phyloP scores from a whole-genome alignment of 83 land plant species.

The Isoetes engelmannii region DNA sequence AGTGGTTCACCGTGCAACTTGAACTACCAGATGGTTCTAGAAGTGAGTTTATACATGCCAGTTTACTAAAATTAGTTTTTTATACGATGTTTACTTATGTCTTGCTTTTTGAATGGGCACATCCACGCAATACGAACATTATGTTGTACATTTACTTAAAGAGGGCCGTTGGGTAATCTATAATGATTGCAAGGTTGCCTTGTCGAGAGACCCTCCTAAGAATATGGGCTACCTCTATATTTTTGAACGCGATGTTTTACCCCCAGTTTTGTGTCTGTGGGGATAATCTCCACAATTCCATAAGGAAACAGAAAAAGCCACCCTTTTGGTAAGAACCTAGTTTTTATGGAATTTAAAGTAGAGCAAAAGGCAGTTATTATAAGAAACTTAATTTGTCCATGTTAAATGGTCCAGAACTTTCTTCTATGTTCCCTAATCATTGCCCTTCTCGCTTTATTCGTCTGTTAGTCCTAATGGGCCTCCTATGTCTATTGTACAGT shows the following conservation, averaged over 20 bases:
- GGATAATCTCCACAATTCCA: too few species aligned
- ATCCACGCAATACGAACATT: constrained; percentile 94
- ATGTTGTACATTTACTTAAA: constrained; percentile 87
- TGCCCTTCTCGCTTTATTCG: too few species aligned
- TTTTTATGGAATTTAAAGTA: too few species aligned
- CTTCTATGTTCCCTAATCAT: too few species aligned
- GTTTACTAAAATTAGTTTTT: neutral
- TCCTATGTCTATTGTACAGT: too few species aligned
- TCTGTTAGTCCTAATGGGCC: too few species aligned
- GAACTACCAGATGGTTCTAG: constrained; percentile 85
- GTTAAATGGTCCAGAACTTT: too few species aligned
- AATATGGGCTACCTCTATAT: constrained; percentile 98
- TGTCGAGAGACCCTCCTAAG: constrained; percentile 81
- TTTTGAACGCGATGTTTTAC: constrained; percentile 48
- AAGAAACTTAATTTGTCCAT: too few species aligned
- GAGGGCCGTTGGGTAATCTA: constrained; percentile 94
- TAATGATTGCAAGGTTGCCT: constrained; percentile 88
- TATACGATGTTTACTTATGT: neutral
- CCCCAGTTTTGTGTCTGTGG: too few species aligned
- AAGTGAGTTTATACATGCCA: constrained; percentile 40
- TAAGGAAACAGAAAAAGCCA: too few species aligned
- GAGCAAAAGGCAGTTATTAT: too few species aligned
- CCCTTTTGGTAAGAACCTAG: too few species aligned
- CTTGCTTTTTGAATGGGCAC: constrained; percentile 52
- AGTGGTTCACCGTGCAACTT: constrained; percentile 11